These are phyloP conservation scores for Ichthyophthirius multifiliis DNA, from an alignment of 169 alveolate species.

Conservation along the genomic window DNA sequence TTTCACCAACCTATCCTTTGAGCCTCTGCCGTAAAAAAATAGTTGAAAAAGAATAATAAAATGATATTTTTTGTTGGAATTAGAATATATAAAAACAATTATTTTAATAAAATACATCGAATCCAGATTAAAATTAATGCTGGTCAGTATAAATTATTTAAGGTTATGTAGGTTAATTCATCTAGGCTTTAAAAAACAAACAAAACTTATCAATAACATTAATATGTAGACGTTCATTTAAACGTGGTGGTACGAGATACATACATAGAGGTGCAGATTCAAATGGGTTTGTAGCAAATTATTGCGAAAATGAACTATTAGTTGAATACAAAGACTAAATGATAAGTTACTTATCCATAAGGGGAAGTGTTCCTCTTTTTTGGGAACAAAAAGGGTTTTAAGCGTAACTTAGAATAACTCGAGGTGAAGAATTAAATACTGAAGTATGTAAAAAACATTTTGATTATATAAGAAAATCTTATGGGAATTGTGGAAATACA, in stretches of 20 bases:
- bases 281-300: background rate
- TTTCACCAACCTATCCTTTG: slow-evolving; percentile 61
- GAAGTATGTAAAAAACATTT: slow-evolving; percentile 63
- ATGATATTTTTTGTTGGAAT: slow-evolving; percentile 54
- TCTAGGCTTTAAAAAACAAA: background rate
- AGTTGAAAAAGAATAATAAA: slow-evolving; percentile 21
- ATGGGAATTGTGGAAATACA: slow-evolving; percentile 12
- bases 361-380: slow-evolving; percentile 39
- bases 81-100: slow-evolving; percentile 52
- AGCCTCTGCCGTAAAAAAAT: slow-evolving; percentile 56
- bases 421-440: slow-evolving; percentile 64
- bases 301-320: too few relatives aligned
- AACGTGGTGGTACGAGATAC: slow-evolving; percentile 94
- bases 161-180: slow-evolving; percentile 37
- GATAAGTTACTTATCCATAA: background rate
- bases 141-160: slow-evolving; percentile 51
- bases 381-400: slow-evolving; percentile 66
- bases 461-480: slow-evolving; percentile 38
- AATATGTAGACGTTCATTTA: slow-evolving; percentile 87
- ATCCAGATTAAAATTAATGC: slow-evolving; percentile 31
- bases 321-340: background rate
- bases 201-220: slow-evolving; percentile 2
- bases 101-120: slow-evolving; percentile 43
- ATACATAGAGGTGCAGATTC: slow-evolving; percentile 93
- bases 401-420: slow-evolving; percentile 41